Conservation (phyloP, 441 rosid species). For the Populus hybrid region DNA sequence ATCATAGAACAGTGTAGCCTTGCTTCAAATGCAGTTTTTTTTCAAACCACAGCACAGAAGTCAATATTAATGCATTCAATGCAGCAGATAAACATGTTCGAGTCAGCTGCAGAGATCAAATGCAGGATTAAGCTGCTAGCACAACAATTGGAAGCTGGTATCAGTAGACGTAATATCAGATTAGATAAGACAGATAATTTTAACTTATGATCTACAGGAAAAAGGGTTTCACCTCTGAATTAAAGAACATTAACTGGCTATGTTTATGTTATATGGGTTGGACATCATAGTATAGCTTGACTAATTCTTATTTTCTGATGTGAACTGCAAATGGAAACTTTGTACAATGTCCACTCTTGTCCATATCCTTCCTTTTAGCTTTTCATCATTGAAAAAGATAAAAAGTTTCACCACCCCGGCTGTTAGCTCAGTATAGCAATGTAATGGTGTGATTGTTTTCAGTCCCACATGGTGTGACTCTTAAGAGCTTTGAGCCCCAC, state of each 20-base stretch:
- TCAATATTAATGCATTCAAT: too few relatives aligned
- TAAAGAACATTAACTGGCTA: not conserved
- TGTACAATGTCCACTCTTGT: not conserved
- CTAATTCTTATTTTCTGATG: conserved; percentile 2
- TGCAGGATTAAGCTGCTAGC: too few relatives aligned
- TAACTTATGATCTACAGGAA: not conserved
- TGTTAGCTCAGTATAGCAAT: conserved; percentile 15
- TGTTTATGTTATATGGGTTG: not conserved
- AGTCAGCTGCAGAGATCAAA: too few relatives aligned
- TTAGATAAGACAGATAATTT: not conserved
- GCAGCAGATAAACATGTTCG: too few relatives aligned
- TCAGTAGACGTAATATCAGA: not conserved
- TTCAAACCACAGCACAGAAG: too few relatives aligned
- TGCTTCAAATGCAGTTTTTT: too few relatives aligned
- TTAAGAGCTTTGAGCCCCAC: conserved; percentile 29
- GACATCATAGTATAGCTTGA: not conserved
- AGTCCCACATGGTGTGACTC: conserved; percentile 25
- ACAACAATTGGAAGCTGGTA: not conserved
- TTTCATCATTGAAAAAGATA: conserved; percentile 11
- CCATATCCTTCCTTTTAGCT: not conserved
- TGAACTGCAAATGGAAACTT: not conserved
- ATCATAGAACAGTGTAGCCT: too few relatives aligned
- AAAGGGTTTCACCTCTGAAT: not conserved
- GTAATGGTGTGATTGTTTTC: conserved; percentile 16
- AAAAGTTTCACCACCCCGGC: not conserved